Evolutionary conservation across 768 basidiomycete species (phyloP).

Genomic region (Suillus americanus): DNA sequence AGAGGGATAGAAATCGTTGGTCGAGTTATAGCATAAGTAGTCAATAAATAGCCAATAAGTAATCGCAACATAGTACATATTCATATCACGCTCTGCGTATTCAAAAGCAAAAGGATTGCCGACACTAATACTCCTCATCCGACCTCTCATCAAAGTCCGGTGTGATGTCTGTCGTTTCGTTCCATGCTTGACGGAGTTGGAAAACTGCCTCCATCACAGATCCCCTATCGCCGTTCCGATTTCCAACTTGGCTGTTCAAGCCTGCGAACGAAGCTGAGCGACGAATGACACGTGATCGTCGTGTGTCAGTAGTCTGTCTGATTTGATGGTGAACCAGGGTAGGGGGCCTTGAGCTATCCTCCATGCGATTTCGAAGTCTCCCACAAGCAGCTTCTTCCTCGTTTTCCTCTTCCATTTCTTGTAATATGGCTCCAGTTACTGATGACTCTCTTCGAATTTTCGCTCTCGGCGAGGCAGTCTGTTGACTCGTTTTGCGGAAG

Average conservation of each 20-base stretch:
- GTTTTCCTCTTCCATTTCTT: background rate
- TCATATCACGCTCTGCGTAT: background rate
- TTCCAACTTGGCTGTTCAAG: conserved; percentile 1
- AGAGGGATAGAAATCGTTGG: background rate
- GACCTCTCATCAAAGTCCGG: background rate
- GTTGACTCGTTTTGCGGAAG: background rate
- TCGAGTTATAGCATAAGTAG: background rate
- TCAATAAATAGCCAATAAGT: background rate
- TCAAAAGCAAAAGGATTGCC: background rate
- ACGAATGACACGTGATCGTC: conserved; percentile 16
- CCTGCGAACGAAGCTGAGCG: conserved; percentile 27
- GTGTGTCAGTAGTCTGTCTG: background rate
- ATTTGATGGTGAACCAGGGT: background rate
- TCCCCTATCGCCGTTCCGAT: background rate
- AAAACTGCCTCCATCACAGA: conserved; percentile 15
- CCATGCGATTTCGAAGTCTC: background rate
- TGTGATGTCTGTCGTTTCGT: background rate
- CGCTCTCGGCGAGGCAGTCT: background rate
- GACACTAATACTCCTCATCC: background rate
- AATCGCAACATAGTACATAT: background rate
- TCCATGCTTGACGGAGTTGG: background rate
- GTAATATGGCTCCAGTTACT: background rate
- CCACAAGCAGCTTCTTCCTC: background rate
- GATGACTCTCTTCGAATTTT: background rate
- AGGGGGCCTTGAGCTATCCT: background rate